Evolutionary conservation across 805 yeast species (phyloP), one percentile per base, ranked within the genome.

Genomic region (Priceomyces haplophilus): DNA sequence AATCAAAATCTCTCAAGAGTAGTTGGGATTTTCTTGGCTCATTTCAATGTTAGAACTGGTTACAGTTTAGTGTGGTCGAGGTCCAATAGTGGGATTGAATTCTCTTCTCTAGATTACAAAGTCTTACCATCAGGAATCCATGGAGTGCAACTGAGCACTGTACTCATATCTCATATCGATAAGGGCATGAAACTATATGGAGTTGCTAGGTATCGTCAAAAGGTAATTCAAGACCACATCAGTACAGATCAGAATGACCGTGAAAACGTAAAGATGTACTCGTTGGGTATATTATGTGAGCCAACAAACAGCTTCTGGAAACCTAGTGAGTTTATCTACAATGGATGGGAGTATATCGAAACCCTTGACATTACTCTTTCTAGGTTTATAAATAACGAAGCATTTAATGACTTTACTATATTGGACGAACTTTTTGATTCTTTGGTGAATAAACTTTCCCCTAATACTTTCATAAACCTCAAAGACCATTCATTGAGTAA

Each of bases 81-180:
- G 33, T 48, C 58, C n/a, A 19, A 45, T 3, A 17, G 43, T 6
- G 37, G 40, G 30, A 40, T 62, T 13, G 47, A 54, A 27, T 48
- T 65, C 18, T 49, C 48, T 12, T 73, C 73, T 3, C 54, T 70
- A 27, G 76, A 70, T 42, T 67, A 57, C 49, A 66, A 65, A 41
- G 54, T 58, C 11, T 51, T 70, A 23, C 76, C 75, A 7, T 65
- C 72, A 0, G 75, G 75, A 2, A 56, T 70, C 32, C 75, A 69
- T 46, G 67, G 68, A 41, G 53, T 50, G 27, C 48, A 51, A 15
- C 45, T 57, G 41, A 59, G 65, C 13, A 55, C 64, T 7, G 54
- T 67, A 8, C 50, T 63, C 34, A 51, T 69, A 38, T 55, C 65
- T 33, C 73, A 68, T 44, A 45, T 44, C 13, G 29, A 37, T 20